A percentile compares a stretch with the other conserved stretches of the same genome.
Conservation (phyloP, 805 yeast genomes). For the Babjeviella inositovora region DNA sequence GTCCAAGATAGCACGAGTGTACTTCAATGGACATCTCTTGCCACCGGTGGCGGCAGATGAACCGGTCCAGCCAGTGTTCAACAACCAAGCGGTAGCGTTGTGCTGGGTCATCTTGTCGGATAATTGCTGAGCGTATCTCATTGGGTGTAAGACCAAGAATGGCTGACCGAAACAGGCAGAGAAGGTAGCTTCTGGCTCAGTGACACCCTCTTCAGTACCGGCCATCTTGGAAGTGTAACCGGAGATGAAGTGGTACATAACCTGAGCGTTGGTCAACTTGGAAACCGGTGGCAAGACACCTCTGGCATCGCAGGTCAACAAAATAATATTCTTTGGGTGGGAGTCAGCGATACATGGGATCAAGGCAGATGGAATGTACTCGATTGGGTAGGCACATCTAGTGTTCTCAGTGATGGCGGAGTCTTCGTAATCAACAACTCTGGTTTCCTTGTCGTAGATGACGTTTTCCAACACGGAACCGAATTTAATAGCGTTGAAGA, state of each 20-base stretch:
- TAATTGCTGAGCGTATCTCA: constrained; percentile 92
- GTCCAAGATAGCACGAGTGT: constrained; percentile 92
- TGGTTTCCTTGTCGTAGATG: constrained; percentile 62
- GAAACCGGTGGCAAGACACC: constrained; percentile 98
- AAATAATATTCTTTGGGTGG: constrained; percentile 85
- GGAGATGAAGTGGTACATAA: constrained; percentile 96
- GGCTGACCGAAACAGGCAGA: constrained; percentile 99
- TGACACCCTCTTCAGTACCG: constrained; percentile 97
- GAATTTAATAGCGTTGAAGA: constrained; percentile 84
- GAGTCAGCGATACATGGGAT: constrained; percentile 82
- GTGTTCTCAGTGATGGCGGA: constrained; percentile 87
- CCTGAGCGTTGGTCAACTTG: constrained; percentile 84
- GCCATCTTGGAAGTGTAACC: constrained; percentile 99
- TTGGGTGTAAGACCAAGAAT: constrained; percentile 94
- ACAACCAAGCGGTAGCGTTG: constrained; percentile 87
- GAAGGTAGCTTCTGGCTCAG: constrained; percentile 96
- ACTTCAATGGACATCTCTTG: constrained; percentile 92
- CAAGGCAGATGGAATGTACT: constrained; percentile 90
- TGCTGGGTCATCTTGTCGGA: constrained; percentile 83
- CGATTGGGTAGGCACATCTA: constrained; percentile 97
- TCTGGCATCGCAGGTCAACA: constrained; percentile 93
- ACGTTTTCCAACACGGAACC: constrained; percentile 94
- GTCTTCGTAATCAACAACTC: constrained; percentile 77
- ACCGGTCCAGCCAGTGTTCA: constrained; percentile 98
- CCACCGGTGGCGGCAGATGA: constrained; percentile 87